These are phyloP conservation scores for Ceratocystis colombiana DNA, from an alignment of 2,329 filamentous ascomycete genomes.

Conservation along the genomic window DNA sequence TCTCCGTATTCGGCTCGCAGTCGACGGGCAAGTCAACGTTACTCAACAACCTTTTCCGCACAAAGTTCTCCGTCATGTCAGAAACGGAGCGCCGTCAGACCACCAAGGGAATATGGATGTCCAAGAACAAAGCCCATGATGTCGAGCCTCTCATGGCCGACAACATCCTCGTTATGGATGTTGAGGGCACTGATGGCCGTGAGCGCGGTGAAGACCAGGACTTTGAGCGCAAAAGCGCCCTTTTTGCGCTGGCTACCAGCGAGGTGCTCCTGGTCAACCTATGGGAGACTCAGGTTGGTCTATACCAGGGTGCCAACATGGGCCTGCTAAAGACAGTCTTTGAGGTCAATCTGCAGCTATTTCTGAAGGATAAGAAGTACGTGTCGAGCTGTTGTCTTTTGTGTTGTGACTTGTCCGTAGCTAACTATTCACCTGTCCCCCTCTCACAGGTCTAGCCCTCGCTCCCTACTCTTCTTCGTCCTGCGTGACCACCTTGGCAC, in stretches of 20 bases:
- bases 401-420: slow-evolving; percentile 32
- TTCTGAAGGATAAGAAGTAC: slow-evolving; percentile 81
- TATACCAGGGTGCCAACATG: slow-evolving; percentile 99
- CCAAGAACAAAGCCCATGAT: slow-evolving; percentile 71
- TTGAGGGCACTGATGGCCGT: slow-evolving; percentile 92
- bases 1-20: slow-evolving; percentile 97
- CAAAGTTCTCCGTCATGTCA: slow-evolving; percentile 94
- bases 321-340: slow-evolving; percentile 96
- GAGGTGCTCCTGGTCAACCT: slow-evolving; percentile 98
- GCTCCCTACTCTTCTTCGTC: slow-evolving; percentile 94
- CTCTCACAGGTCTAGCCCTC: slow-evolving; percentile 51
- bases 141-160: slow-evolving; percentile 65
- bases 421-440: slow-evolving; percentile 16
- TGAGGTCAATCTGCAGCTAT: slow-evolving; percentile 94
- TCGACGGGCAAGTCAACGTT: slow-evolving; percentile 97
- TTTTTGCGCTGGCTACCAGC: slow-evolving; percentile 93
- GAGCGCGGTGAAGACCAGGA: slow-evolving; percentile 97
- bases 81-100: slow-evolving; percentile 90
- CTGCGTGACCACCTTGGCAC: slow-evolving; percentile 93
- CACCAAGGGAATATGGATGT: slow-evolving; percentile 99
- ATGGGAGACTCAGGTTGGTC: slow-evolving; percentile 96
- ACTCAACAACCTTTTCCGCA: slow-evolving; percentile 90
- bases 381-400: neutral
- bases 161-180: slow-evolving; percentile 98
- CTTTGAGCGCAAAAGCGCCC: slow-evolving; percentile 94